These are phyloP conservation scores for Pseudozyma pruni DNA, from an alignment of 1,284 basidiomycete species.

Conservation along the genomic window DNA sequence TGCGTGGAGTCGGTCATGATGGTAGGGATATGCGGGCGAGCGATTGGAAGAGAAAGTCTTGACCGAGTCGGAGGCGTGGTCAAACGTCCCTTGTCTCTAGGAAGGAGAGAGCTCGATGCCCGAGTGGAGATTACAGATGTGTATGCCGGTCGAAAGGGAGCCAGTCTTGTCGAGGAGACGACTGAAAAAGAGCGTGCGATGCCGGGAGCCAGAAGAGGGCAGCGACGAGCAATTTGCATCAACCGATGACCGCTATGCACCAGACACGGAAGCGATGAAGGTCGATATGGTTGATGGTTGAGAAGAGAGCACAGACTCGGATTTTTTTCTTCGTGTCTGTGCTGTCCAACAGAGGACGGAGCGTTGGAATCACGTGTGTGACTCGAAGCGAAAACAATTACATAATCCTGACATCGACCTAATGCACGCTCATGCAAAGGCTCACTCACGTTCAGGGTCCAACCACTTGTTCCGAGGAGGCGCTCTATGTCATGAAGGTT, in stretches of 20 bases:
- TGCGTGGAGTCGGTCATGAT: conserved; percentile 31
- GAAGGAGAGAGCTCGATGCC: neutral
- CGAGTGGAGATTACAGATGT: neutral
- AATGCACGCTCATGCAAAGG: conserved; percentile 18
- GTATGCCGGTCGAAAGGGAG: conserved; percentile 7
- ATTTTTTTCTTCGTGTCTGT: neutral
- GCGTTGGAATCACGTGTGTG: conserved; percentile 24
- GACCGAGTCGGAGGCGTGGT: neutral
- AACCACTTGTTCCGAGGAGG: neutral
- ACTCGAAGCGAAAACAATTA: conserved; percentile 17
- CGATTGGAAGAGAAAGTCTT: neutral
- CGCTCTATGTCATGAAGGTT: no score
- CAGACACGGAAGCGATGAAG: no score
- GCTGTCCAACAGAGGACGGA: no score
- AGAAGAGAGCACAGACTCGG: neutral
- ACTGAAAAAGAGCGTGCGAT: conserved; percentile 20
- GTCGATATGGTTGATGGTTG: no score
- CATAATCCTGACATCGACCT: conserved; percentile 9
- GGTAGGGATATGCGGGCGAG: conserved; percentile 1
- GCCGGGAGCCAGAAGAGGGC: conserved; percentile 24
- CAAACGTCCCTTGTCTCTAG: conserved; percentile 2
- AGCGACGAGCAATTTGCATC: conserved; percentile 37
- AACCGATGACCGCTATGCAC: conserved; percentile 11
- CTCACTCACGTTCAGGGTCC: conserved; percentile 36
- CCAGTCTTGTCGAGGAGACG: conserved; percentile 1